Conservation (phyloP, 257 asterid species). For the Nicotiana attenuata region DNA sequence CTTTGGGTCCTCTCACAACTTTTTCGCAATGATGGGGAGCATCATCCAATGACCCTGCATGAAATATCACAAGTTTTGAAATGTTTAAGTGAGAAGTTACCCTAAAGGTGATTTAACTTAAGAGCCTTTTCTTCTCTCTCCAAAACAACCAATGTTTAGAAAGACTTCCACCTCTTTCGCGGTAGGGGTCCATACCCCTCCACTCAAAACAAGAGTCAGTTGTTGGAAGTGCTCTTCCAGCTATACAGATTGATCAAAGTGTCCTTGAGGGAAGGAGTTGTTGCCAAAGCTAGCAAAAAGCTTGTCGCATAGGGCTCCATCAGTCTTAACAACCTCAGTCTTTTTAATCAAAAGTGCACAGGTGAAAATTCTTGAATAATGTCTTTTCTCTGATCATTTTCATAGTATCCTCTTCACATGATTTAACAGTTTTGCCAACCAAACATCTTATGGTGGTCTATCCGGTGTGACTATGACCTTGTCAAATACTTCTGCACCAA, state of each 20-base stretch:
- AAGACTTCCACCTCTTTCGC: constrained; percentile 32
- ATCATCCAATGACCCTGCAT: constrained; percentile 37
- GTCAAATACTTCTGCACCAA: constrained; percentile 43
- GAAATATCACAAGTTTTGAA: constrained; percentile 30
- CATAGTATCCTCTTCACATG: neutral
- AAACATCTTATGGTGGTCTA: constrained; percentile 27
- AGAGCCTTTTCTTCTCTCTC: constrained; percentile 23
- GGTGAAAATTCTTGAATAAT: constrained; percentile 4
- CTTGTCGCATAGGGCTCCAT: constrained; percentile 15
- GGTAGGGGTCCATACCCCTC: constrained; percentile 21
- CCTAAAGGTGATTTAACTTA: constrained; percentile 21
- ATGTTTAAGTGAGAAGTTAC: constrained; percentile 38
- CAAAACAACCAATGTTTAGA: constrained; percentile 32
- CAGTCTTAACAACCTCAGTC: constrained; percentile 12
- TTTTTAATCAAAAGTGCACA: neutral
- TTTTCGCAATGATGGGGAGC: constrained; percentile 44
- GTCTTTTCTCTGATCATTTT: constrained; percentile 21
- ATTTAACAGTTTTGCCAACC: neutral
- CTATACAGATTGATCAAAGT: constrained; percentile 9
- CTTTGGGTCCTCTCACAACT: constrained; percentile 44
- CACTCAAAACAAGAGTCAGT: neutral
- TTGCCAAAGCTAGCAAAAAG: constrained; percentile 15
- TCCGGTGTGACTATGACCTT: constrained; percentile 16
- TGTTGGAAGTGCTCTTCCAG: constrained; percentile 23
- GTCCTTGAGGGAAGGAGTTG: constrained; percentile 3